Evolutionary conservation across 169 alveolate species (phyloP).

Genomic region (Cyclospora cayetanensis): DNA sequence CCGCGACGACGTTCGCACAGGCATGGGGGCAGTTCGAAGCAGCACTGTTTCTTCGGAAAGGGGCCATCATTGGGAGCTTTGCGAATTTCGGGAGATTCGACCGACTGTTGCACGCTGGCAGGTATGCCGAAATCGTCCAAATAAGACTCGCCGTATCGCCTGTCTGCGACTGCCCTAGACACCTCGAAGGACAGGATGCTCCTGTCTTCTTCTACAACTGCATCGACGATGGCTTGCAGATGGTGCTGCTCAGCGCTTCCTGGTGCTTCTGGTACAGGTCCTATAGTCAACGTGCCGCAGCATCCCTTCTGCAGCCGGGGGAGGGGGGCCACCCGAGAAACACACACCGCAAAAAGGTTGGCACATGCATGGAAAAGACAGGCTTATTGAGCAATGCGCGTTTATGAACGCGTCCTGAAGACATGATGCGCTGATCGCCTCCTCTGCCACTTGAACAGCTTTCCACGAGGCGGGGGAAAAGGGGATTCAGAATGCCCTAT

Average conservation of each 20-base stretch:
- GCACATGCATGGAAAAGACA: too few relatives aligned
- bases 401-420: neutral
- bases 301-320: neutral
- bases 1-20: neutral
- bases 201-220: constrained; percentile 1
- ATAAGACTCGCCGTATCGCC: neutral
- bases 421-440: neutral
- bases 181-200: neutral
- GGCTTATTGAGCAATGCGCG: too few relatives aligned
- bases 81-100: neutral
- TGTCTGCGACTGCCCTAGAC: constrained; percentile 12
- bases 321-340: neutral
- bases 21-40: too few relatives aligned
- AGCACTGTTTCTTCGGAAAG: too few relatives aligned
- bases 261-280: neutral
- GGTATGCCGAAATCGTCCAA: constrained; percentile 48
- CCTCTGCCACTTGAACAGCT: too few relatives aligned
- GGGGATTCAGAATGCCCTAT: too few relatives aligned
- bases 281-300: neutral
- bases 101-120: constrained; percentile 12
- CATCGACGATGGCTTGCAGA: neutral
- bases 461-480: too few relatives aligned
- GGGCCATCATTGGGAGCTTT: too few relatives aligned
- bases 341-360: neutral
- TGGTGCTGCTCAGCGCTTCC: neutral